Evolutionary conservation across 2,329 filamentous ascomycete species (phyloP), one percentile per base, ranked within the genome.

Genomic region (Botryosphaeria dothidea): DNA sequence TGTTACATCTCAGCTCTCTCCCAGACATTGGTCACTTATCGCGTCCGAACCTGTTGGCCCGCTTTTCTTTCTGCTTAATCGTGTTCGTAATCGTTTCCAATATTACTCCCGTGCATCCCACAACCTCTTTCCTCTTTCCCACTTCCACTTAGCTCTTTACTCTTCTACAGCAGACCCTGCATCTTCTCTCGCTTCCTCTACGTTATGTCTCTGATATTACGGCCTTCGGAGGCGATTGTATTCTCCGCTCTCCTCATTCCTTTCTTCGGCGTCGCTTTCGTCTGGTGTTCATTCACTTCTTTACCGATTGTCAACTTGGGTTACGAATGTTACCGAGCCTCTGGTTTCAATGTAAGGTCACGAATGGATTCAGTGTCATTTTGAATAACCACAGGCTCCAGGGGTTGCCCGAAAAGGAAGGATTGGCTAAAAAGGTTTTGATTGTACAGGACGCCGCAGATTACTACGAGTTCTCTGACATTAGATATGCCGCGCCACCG

Each of bases 381-480:
- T n/a, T n/a, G n/a, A n/a, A n/a, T n/a, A n/a, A n/a, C n/a, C n/a
- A n/a, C n/a, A n/a, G n/a, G n/a, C n/a, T n/a, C n/a, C n/a, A n/a
- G n/a, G n/a, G n/a, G n/a, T n/a, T n/a, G n/a, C n/a, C n/a, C n/a
- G n/a, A n/a, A n/a, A n/a, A n/a, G n/a, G n/a, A n/a, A n/a, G n/a
- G n/a, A n/a, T n/a, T n/a, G n/a, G n/a, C n/a, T n/a, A n/a, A n/a
- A n/a, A n/a, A n/a, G n/a, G n/a, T n/a, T n/a, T n/a, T n/a, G n/a
- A 36, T 25, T 38, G 29, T 19, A 13, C 54, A 77, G 79, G 70
- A 75, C 65, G 73, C 79, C 0, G 73, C 72, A 17, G 72, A 75
- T 21, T 76, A 81, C 67, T 86, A 85, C 73, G 84, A 82, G 67
- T 87, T 87, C 74, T 81, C 75, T 61, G 86, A 87, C 68, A 85